phyloP scores from a whole-genome alignment of 2,329 filamentous ascomycete genomes.

The Aspergillus pseudoviridinutans region DNA sequence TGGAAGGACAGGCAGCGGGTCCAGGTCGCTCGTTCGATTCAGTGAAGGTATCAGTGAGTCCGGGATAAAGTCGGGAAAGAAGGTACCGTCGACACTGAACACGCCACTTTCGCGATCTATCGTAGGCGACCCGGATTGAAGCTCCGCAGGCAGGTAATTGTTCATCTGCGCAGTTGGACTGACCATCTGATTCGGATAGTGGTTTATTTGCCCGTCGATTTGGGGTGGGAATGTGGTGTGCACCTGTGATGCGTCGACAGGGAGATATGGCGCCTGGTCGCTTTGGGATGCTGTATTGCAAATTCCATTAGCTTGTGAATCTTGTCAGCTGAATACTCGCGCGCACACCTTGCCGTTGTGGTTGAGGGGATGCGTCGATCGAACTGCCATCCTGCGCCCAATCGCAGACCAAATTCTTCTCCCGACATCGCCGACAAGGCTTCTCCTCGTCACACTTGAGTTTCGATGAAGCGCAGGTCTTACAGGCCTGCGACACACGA shows the following conservation, averaged over 20 bases:
- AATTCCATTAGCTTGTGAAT: no score
- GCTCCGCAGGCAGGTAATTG: conserved; percentile 4
- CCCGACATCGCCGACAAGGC: conserved; percentile 50
- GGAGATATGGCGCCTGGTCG: conserved; percentile 2
- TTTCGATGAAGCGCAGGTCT: conserved; percentile 49
- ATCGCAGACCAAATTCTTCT: conserved; percentile 46
- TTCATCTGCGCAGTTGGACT: conserved; percentile 10
- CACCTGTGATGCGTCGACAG: neutral
- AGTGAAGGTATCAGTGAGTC: conserved; percentile 24
- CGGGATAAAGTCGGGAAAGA: conserved; percentile 28
- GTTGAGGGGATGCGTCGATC: conserved; percentile 17
- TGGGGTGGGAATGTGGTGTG: conserved; percentile 12
- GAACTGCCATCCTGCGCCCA: conserved; percentile 17
- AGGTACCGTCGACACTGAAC: conserved; percentile 27
- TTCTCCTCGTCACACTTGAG: conserved; percentile 54
- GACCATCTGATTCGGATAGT: conserved; percentile 4
- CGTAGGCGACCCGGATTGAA: conserved; percentile 16
- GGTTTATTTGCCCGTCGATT: neutral
- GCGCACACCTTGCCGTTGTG: conserved; percentile 8
- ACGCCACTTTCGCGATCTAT: conserved; percentile 25
- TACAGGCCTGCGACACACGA: conserved; percentile 49
- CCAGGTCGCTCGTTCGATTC: conserved; percentile 20
- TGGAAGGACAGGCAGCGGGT: conserved; percentile 15
- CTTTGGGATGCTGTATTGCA: conserved; percentile 1
- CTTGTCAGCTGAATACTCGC: neutral